phyloP scores from a whole-genome alignment of 2,329 filamentous ascomycete species.

The Aspergillus ruber region DNA sequence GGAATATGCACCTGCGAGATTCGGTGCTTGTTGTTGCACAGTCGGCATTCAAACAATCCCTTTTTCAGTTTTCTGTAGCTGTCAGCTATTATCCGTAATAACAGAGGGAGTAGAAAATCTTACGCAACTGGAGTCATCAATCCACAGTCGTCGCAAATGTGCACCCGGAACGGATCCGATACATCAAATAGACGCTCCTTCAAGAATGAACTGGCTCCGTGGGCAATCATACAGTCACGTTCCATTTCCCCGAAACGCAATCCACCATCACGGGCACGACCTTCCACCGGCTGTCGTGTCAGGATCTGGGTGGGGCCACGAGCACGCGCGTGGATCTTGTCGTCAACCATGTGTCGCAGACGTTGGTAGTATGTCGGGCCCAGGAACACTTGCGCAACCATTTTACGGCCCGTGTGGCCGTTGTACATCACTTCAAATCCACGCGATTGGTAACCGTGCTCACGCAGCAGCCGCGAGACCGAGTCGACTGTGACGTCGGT shows the following conservation, averaged over 20 bases:
- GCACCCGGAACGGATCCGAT: slow-evolving; percentile 93
- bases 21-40: slow-evolving; percentile 98
- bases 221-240: slow-evolving; percentile 99
- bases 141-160: slow-evolving; percentile 97
- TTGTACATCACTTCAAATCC: slow-evolving; percentile 99
- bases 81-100: slow-evolving; percentile 14
- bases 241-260: slow-evolving; percentile 99
- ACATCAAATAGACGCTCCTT: slow-evolving; percentile 98
- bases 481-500: slow-evolving; percentile 96
- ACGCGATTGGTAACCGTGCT: slow-evolving; percentile 91
- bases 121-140: slow-evolving; percentile 99
- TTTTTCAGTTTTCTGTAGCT: slow-evolving; percentile 74
- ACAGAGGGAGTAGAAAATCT: slow-evolving; percentile 43
- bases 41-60: slow-evolving; percentile 90
- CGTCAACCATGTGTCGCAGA: slow-evolving; percentile 97
- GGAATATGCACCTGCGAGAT: slow-evolving; percentile 98
- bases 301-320: slow-evolving; percentile 95
- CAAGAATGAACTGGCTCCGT: slow-evolving; percentile 91
- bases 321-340: slow-evolving; percentile 99
- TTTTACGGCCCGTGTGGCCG: slow-evolving; percentile 89
- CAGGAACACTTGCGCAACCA: slow-evolving; percentile 91
- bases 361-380: slow-evolving; percentile 98
- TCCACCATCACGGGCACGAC: slow-evolving; percentile 95
- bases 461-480: slow-evolving; percentile 76
- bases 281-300: slow-evolving; percentile 93